Evolutionary conservation across 2,329 filamentous ascomycete species (phyloP).

Genomic region (Cytospora schulzeri): DNA sequence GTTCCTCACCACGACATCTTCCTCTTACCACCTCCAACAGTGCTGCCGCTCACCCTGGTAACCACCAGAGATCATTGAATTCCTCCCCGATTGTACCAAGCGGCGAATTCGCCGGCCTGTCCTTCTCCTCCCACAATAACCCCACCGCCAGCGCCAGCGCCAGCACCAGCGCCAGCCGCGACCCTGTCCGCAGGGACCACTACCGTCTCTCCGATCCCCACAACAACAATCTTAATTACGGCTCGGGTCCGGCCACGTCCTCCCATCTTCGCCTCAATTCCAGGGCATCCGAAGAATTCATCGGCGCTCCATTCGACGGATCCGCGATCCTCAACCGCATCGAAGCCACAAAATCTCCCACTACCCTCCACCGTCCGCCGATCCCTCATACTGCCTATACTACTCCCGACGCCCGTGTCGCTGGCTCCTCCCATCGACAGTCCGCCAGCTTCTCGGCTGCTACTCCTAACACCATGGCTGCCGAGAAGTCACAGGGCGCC

Average conservation of each 20-base stretch:
- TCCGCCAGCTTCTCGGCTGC: slow-evolving; percentile 65
- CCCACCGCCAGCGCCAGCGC: slow-evolving; percentile 6
- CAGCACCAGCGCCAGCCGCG: slow-evolving; percentile 25
- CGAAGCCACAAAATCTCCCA: slow-evolving; percentile 52
- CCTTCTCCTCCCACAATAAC: slow-evolving; percentile 39
- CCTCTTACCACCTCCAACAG: slow-evolving; percentile 35
- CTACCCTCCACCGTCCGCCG: slow-evolving; percentile 30
- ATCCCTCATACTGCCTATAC: slow-evolving; percentile 46
- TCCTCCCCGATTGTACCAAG: slow-evolving; percentile 50
- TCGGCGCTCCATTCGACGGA: slow-evolving; percentile 68
- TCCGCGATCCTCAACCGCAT: slow-evolving; percentile 62
- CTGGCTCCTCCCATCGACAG: slow-evolving; percentile 59
- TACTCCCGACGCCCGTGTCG: slow-evolving; percentile 55
- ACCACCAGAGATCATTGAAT: slow-evolving; percentile 42
- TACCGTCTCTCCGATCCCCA: slow-evolving; percentile 35
- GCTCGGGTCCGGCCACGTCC: slow-evolving; percentile 22
- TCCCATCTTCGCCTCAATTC: slow-evolving; percentile 44
- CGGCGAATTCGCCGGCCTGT: slow-evolving; percentile 47
- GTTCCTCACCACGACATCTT: slow-evolving; percentile 51
- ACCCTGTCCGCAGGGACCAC: slow-evolving; percentile 27
- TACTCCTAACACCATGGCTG: slow-evolving; percentile 50
- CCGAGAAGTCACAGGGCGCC: slow-evolving; percentile 46
- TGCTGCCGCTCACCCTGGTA: slow-evolving; percentile 11
- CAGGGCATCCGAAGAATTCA: slow-evolving; percentile 58
- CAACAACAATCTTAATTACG: slow-evolving; percentile 33